These are phyloP conservation scores for Cyclotella atomus DNA, from an alignment of 108 stramenopile species.

Conservation along the genomic window DNA sequence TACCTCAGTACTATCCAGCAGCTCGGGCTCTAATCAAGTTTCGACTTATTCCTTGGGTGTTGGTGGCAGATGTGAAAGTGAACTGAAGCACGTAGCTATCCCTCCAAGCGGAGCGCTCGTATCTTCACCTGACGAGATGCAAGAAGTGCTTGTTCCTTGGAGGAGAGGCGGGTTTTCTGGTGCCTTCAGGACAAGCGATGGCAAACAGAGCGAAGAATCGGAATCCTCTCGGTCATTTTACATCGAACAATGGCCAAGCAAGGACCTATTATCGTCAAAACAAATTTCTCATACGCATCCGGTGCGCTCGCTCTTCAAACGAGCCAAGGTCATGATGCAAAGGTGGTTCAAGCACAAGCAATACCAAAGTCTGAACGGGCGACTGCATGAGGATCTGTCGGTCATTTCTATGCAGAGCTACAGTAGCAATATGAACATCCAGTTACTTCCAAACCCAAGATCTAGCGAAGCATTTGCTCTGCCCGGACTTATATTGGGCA, in stretches of 20 bases:
- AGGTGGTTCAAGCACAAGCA: constrained; percentile 30
- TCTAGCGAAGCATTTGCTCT: not conserved
- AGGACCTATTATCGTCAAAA: not conserved
- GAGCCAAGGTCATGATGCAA: constrained; percentile 19
- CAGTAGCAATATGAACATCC: constrained; percentile 22
- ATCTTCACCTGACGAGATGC: not conserved
- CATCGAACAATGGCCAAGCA: not conserved
- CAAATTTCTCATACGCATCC: not conserved
- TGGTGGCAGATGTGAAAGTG: not conserved
- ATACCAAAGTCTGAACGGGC: constrained; percentile 29
- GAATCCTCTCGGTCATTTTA: constrained; percentile 10
- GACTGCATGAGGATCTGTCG: constrained; percentile 34
- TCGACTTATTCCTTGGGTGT: constrained; percentile 18
- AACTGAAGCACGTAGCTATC: not conserved
- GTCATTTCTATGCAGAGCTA: constrained; percentile 43
- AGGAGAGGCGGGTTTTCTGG: constrained; percentile 24
- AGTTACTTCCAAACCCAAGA: constrained; percentile 5
- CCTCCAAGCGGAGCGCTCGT: not conserved
- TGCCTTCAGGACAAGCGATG: constrained; percentile 18
- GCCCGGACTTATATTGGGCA: constrained; percentile 31
- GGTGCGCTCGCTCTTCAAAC: not conserved
- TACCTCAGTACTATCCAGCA: not conserved
- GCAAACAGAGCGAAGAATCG: constrained; percentile 20
- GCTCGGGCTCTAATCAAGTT: not conserved
- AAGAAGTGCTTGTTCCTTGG: constrained; percentile 30